Base-by-base conservation (phyloP, 2,329 filamentous ascomycete genomes). In the Aspergillus sp. region DNA sequence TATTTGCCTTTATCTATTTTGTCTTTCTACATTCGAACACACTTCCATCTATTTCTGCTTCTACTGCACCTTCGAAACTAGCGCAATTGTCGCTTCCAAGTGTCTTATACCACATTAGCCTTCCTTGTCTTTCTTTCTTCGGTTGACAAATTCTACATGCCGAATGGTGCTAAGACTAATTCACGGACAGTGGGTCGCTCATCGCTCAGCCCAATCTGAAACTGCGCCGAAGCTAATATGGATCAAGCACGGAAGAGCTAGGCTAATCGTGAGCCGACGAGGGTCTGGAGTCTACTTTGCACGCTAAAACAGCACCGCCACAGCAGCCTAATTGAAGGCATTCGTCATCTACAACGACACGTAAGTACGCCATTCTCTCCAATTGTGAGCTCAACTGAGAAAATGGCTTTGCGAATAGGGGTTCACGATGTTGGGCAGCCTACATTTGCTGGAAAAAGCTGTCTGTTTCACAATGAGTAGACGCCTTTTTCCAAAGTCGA, bases 391-490 rank as follows among this genome's bases (percentile, higher is more conserved):
- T 15, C 44, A n/a, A 8, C 23, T 8, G 8, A 48, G 13, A 5
- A 2, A 7, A 13, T 19, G 7, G 4, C 27, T 8, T 27, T 17
- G 8, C 7, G n/a, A 23, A 27, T 23, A 49, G 23, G 23, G 44
- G 23, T 8, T 50, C 3, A 3, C n/a, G 2, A 4, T 10, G n/a
- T 5, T 50, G 4, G 7, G 5, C 1, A 11, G 25, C 25, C 25
- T 27, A 27, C 7, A 1, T 27, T 27, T 5, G 25, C 25, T 3
- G 25, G 0, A 8, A 8, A 27, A 8, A 27, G 2, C 25, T 8
- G 25, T 27, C 25, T 1, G 0, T 27, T 0, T 27, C 25, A 27
- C n/a, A 1, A 27, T 1, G 0, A 0, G 0, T 27, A 27, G 25
- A 8, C 25, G 7, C 25, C 25, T 27, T 8, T 25, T 27, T 27